Base-by-base conservation (phyloP, 345 rosid genomes). In the Bruguiera sexangula region DNA sequence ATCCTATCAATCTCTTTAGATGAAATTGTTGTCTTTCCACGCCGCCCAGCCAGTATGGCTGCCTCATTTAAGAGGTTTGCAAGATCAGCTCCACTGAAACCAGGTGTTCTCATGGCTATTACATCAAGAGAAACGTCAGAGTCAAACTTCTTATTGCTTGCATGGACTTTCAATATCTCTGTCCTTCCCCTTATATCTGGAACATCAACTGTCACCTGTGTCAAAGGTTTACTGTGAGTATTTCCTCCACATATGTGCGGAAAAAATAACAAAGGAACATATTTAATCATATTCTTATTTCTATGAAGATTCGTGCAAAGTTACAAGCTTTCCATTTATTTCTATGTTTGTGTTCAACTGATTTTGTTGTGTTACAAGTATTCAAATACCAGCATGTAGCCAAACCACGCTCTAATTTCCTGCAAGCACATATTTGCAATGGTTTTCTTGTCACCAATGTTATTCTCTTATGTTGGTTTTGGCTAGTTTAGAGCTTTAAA, bases 81-180 rank as follows among this genome's bases (percentile, higher is more conserved):
- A 48, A 93, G 96, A 86, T 93, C 98, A 27, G 98, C 98, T 67
- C 98, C 97, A 63, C 98, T 93, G 65, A 93, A 93, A 70, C 98
- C 98, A 24, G 98, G 98, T 53, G 98, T 93, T 85, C 98, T 84
- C 98, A 93, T 91, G 65, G 98, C 91, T 68, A 93, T 77, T 21
- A 91, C 92, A 34, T 93, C 97, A 74, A 93, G 97, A 32, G 96
- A 91, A 53, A 91, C 98, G 63, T 91, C 97, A 37, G 80, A 69
- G 32, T 86, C 97, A 69, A 93, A 93, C 78, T 91, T 93, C 88
- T 93, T 93, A 72, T 93, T 91, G 75, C 98, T 63, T 7, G 70
- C 91, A 61, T 93, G 98, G 73, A 93, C 98, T 83, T 91, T 93
- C 63, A 93, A 80, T 72, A 93, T 91, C 73, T 91, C 96, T 43